A percentile compares a stretch with the other conserved stretches of the same genome.
Evolutionary conservation across 345 rosid genomes (phyloP).

Genomic region (Camelina hispida): DNA sequence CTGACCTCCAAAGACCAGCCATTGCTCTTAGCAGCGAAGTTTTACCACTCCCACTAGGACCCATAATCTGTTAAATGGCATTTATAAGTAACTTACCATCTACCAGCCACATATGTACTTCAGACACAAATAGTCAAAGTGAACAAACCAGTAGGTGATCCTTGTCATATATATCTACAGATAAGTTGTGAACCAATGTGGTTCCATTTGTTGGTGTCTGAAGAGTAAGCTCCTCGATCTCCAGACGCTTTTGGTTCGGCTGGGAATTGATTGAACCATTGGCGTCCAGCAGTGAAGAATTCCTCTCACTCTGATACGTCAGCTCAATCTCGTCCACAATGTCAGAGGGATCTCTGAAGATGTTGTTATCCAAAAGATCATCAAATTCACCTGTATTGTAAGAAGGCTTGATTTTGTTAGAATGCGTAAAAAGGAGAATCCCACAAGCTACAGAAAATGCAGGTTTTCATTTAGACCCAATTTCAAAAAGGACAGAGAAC

Average conservation of each 20-base stretch:
- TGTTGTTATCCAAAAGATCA: constrained; percentile 68
- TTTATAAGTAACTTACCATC: constrained; percentile 26
- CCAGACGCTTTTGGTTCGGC: constrained; percentile 53
- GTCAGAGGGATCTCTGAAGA: constrained; percentile 50
- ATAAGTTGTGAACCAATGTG: constrained; percentile 70
- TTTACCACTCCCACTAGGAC: constrained; percentile 97
- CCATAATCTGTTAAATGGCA: constrained; percentile 66
- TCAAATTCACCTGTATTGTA: constrained; percentile 86
- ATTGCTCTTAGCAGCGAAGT: constrained; percentile 90
- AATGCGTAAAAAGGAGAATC: constrained; percentile 31
- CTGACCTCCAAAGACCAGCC: constrained; percentile 94
- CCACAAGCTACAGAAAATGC: constrained; percentile 29
- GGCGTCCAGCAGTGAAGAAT: constrained; percentile 47
- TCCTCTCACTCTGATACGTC: constrained; percentile 46
- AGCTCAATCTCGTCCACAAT: constrained; percentile 62
- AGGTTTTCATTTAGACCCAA: constrained; percentile 6
- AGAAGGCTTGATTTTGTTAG: constrained; percentile 37
- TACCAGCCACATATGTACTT: constrained; percentile 13
- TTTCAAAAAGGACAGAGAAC: constrained; percentile 13
- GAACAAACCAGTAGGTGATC: constrained; percentile 82
- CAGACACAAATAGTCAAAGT: too few relatives aligned
- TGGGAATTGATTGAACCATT: constrained; percentile 58
- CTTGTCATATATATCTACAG: constrained; percentile 56
- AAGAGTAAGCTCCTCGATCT: constrained; percentile 70
- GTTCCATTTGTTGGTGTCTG: constrained; percentile 78